These are phyloP conservation scores for Apiotrichum mycotoxinovorans DNA, from an alignment of 1,284 basidiomycete genomes.

Conservation along the genomic window DNA sequence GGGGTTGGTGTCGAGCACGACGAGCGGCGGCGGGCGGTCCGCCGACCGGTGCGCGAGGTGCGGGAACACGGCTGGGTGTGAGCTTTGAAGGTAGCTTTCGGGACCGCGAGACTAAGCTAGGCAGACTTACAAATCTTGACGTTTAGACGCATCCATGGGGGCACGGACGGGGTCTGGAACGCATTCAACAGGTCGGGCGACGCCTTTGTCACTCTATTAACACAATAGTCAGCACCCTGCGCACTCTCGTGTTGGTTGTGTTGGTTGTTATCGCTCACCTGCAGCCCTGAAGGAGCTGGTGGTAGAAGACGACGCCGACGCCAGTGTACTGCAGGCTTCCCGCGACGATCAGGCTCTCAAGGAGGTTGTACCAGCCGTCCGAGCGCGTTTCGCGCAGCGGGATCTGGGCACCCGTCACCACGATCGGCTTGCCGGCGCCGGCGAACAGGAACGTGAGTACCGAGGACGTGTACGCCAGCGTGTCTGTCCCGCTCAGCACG, in stretches of 20 bases:
- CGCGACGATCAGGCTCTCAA: conserved; percentile 42
- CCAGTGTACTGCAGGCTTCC: conserved; percentile 42
- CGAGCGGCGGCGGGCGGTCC: conserved; percentile 26
- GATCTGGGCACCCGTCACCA: conserved; percentile 46
- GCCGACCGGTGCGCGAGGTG: conserved; percentile 19
- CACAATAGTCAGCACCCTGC: no score
- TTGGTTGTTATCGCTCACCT: no score
- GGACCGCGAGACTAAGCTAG: not conserved
- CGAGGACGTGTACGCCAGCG: conserved; percentile 44
- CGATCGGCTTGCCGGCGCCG: conserved; percentile 43
- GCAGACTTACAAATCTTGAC: conserved; percentile 44
- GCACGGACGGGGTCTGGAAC: conserved; percentile 41
- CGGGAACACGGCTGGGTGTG: conserved; percentile 19
- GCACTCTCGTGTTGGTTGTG: no score
- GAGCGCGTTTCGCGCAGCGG: conserved; percentile 40
- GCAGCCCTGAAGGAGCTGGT: conserved; percentile 36
- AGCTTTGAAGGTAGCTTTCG: not conserved
- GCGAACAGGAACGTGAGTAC: conserved; percentile 46
- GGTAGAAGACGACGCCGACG: conserved; percentile 45
- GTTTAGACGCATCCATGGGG: conserved; percentile 41
- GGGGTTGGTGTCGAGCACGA: conserved; percentile 30
- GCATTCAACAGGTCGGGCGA: conserved; percentile 42
- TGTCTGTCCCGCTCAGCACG: conserved; percentile 46
- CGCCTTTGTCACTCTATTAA: conserved; percentile 35
- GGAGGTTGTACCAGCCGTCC: conserved; percentile 46